A percentile compares a stretch with the other conserved stretches of the same genome.
Conservation (phyloP, 768 basidiomycete species). For the Pleurotus citrinopileatus region DNA sequence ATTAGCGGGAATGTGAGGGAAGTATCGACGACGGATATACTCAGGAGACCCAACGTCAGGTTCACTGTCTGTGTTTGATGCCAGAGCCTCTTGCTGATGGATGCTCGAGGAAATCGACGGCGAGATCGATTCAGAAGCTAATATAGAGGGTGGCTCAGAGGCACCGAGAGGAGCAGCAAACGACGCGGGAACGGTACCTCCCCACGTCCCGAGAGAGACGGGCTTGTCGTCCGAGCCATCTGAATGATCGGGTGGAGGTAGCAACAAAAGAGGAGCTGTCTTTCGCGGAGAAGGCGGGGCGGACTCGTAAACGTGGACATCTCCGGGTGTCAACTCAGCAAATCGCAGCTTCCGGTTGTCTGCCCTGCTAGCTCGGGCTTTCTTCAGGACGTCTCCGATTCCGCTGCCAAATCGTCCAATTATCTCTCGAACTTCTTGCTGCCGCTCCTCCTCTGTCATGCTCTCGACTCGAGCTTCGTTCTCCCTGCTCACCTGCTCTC, state of each 20-base stretch:
- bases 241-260: conserved; percentile 44
- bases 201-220: conserved; percentile 9
- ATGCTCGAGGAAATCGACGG: too few relatives aligned
- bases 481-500: conserved; percentile 58
- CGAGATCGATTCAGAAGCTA: too few relatives aligned
- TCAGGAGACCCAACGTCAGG: conserved; percentile 76
- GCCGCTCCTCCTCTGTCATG: conserved; percentile 73
- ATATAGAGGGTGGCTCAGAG: too few relatives aligned
- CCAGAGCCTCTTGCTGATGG: too few relatives aligned
- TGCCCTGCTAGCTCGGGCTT: conserved; percentile 48
- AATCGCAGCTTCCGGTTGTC: conserved; percentile 63
- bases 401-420: conserved; percentile 70
- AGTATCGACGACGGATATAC: conserved; percentile 80
- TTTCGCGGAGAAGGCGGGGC: conserved; percentile 74
- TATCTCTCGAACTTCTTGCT: conserved; percentile 62
- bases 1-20: conserved; percentile 64
- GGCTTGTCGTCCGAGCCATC: conserved; percentile 28
- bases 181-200: background rate
- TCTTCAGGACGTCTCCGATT: conserved; percentile 58
- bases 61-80: conserved; percentile 17
- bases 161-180: too few relatives aligned
- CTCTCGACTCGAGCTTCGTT: conserved; percentile 58
- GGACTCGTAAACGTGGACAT: conserved; percentile 82
- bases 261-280: conserved; percentile 43
- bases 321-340: conserved; percentile 68